Conservation (phyloP, 257 asterid genomes). For the Solanum dulcamara region DNA sequence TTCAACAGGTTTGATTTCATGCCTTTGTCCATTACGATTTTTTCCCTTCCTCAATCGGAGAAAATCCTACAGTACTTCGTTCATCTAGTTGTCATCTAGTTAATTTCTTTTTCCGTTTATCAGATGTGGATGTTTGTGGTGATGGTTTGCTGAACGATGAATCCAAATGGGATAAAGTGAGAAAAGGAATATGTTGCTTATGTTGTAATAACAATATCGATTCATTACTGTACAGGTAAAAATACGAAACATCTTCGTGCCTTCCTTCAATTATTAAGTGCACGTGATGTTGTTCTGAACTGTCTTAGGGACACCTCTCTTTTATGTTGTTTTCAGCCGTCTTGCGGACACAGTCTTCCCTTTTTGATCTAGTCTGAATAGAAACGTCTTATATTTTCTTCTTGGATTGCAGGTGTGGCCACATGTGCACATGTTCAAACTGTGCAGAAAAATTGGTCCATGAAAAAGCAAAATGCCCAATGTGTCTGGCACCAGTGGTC, state of each 20-base stretch:
- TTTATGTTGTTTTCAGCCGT: not conserved
- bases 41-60: not conserved
- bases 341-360: not conserved
- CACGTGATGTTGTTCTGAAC: not conserved
- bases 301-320: not conserved
- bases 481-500: constrained; percentile 75
- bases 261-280: not conserved
- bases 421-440: constrained; percentile 80
- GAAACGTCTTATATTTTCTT: not conserved
- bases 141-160: constrained; percentile 22
- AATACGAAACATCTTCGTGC: not conserved
- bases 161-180: constrained; percentile 51
- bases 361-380: not conserved
- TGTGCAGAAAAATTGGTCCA: constrained; percentile 62
- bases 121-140: constrained; percentile 25
- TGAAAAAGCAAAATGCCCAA: constrained; percentile 58
- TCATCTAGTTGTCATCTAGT: not conserved
- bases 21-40: not conserved
- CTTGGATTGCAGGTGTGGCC: constrained; percentile 62
- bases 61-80: not conserved
- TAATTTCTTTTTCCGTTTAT: not conserved
- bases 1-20: constrained; percentile 33
- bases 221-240: constrained; percentile 77
- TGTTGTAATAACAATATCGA: constrained; percentile 51
- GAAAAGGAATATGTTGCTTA: constrained; percentile 80